These are phyloP conservation scores for Globisporangium cylindrosporum DNA, from an alignment of 352 stramenopile species.

Conservation along the genomic window DNA sequence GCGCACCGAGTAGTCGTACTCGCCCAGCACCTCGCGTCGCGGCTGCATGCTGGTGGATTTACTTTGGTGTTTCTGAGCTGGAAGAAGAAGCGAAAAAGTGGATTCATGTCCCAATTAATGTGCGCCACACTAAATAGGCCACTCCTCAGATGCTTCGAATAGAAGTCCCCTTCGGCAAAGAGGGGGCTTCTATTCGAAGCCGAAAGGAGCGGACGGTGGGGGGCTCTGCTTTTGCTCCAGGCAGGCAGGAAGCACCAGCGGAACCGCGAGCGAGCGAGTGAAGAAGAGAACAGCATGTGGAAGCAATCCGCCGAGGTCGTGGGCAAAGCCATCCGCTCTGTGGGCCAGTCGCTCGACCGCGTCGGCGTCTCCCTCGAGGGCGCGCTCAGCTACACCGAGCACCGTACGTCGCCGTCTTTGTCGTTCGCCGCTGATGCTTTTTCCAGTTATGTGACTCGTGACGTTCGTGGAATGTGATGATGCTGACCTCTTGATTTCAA, in stretches of 20 bases:
- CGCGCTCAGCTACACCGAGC: conserved; percentile 82
- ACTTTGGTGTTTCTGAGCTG: background rate
- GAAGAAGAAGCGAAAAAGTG: background rate
- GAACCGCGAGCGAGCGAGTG: conserved; percentile 30
- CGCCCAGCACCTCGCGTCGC: conserved; percentile 28
- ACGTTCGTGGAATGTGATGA: background rate
- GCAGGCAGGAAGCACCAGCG: conserved; percentile 16
- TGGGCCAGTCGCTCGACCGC: conserved; percentile 85
- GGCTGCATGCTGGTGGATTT: conserved; percentile 11
- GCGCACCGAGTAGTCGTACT: conserved; percentile 80
- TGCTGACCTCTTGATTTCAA: conserved; percentile 5
- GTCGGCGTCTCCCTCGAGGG: conserved; percentile 81
- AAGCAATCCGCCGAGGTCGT: conserved; percentile 63
- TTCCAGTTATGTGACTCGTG: background rate
- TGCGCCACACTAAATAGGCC: background rate
- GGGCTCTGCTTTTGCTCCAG: conserved; percentile 5
- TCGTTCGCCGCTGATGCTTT: background rate
- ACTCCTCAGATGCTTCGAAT: background rate
- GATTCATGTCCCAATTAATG: background rate
- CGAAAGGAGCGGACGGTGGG: conserved; percentile 6
- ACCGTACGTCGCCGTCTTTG: conserved; percentile 51
- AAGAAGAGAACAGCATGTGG: conserved; percentile 42
- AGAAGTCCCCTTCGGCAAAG: background rate
- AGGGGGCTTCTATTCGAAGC: background rate
- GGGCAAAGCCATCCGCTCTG: conserved; percentile 80